These are phyloP conservation scores for Dipteronia sinensis DNA, from an alignment of 345 rosid genomes.

Conservation along the genomic window DNA sequence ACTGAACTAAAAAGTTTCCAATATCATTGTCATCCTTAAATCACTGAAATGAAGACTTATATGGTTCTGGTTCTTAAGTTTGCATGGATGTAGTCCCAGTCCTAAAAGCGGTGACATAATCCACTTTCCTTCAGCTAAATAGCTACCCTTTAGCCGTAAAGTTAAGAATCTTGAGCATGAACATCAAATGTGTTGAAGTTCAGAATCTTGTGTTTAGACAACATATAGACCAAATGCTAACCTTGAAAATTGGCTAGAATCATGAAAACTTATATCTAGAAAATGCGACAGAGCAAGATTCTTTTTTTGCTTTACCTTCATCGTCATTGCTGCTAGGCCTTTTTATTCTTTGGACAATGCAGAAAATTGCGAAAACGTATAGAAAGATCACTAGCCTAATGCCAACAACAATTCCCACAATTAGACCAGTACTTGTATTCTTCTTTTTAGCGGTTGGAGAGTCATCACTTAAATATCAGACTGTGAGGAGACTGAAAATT, in stretches of 20 bases:
- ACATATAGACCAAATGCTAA: too few species aligned
- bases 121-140: too few species aligned
- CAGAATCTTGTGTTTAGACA: too few species aligned
- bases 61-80: too few species aligned
- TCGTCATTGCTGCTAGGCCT: conserved; percentile 37
- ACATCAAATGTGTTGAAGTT: too few species aligned
- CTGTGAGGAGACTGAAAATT: not conserved
- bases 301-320: conserved; percentile 48
- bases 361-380: conserved; percentile 25
- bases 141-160: too few species aligned
- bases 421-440: conserved; percentile 36
- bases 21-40: too few species aligned
- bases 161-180: not conserved
- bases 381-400: conserved; percentile 43
- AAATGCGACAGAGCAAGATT: not conserved
- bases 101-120: too few species aligned
- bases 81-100: too few species aligned
- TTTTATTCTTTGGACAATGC: conserved; percentile 42
- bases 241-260: too few species aligned
- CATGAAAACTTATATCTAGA: not conserved
- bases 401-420: conserved; percentile 58
- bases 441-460: conserved; percentile 38
- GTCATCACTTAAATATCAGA: conserved; percentile 6
- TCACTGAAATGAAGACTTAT: too few species aligned
- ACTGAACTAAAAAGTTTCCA: too few species aligned